Percentiles rank a stretch among this genome's conserved stretches.
phyloP scores from a whole-genome alignment of 164 flowering plant species.

The Stephania cephalantha region DNA sequence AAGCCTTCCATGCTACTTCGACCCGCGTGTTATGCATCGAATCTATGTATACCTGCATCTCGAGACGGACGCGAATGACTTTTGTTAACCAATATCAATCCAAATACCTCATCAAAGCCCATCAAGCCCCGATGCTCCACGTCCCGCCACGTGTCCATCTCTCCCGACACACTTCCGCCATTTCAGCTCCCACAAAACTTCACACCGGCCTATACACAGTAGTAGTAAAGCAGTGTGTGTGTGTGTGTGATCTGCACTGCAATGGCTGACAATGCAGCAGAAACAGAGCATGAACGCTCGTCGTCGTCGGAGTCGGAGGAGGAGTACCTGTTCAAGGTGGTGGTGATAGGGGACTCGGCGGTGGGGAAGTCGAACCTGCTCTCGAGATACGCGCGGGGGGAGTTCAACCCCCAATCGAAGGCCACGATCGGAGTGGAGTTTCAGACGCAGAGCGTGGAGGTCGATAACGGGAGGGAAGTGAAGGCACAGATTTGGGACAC shows the following conservation, averaged over 20 bases:
- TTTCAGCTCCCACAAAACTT: not conserved
- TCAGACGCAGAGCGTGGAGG: not conserved
- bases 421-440: slow-evolving; percentile 6
- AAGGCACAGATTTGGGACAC: slow-evolving; percentile 9
- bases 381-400: not conserved
- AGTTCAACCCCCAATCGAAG: slow-evolving; percentile 1
- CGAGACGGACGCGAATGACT: too few species aligned
- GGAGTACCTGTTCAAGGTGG: slow-evolving; percentile 9
- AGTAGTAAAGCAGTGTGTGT: too few species aligned
- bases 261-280: not conserved
- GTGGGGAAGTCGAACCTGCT: slow-evolving; percentile 6
- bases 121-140: too few species aligned
- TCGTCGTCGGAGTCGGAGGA: not conserved
- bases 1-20: too few species aligned
- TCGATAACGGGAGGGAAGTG: not conserved
- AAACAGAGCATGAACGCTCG: not conserved
- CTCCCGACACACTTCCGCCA: not conserved
- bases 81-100: too few species aligned
- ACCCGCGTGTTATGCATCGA: too few species aligned
- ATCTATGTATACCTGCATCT: too few species aligned
- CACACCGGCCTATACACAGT: not conserved
- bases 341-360: not conserved
- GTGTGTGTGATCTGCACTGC: not conserved
- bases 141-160: not conserved
- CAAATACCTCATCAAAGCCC: not conserved